phyloP scores from a whole-genome alignment of 148 eudicot genomes.

The Cornus suecica region DNA sequence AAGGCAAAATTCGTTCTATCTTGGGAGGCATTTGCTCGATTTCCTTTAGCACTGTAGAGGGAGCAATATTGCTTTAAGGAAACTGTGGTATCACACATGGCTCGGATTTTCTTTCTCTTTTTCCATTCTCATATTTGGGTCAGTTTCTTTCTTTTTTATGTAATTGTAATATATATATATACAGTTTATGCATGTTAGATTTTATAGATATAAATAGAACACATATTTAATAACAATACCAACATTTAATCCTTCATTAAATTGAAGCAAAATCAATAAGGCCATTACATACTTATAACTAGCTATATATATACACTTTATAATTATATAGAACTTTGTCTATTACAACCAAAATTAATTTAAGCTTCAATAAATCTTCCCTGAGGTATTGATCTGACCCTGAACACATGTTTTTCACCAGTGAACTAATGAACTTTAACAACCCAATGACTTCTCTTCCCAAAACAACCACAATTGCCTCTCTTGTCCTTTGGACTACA shows the following conservation, averaged over 20 bases:
- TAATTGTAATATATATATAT: no score
- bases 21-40: no score
- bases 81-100: no score
- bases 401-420: constrained; percentile 87
- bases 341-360: neutral
- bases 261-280: neutral
- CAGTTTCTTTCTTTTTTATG: no score
- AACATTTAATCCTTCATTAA: neutral
- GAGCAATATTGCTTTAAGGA: no score
- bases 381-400: constrained; percentile 51
- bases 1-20: no score
- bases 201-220: no score
- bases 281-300: neutral
- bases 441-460: constrained; percentile 60
- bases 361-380: constrained; percentile 16
- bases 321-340: neutral
- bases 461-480: constrained; percentile 13
- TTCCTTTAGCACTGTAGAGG: no score
- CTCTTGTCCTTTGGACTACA: constrained; percentile 20
- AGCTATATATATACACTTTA: neutral
- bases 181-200: no score
- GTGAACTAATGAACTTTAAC: constrained; percentile 70
- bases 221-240: no score
- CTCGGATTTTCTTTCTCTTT: no score
- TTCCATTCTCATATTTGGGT: no score